Conservation (phyloP, 2,329 filamentous ascomycete genomes). For the Magnaporthiopsis poae region DNA sequence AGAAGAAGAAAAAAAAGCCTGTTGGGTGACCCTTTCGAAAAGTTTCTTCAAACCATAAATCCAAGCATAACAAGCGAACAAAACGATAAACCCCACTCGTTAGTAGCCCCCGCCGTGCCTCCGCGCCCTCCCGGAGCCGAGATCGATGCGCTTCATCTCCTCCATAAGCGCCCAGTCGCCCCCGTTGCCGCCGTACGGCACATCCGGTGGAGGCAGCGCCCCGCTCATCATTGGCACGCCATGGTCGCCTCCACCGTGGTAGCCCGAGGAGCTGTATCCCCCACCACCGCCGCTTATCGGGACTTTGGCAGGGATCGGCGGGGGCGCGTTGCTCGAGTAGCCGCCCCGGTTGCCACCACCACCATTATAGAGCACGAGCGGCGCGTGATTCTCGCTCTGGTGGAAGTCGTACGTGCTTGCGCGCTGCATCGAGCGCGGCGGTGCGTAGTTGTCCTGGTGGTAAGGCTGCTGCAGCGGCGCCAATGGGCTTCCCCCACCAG, state of each 20-base stretch:
- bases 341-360: constrained; percentile 21
- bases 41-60: neutral
- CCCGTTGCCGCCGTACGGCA: constrained; percentile 25
- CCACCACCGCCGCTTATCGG: constrained; percentile 44
- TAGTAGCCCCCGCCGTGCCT: constrained; percentile 27
- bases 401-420: constrained; percentile 38
- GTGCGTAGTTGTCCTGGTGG: constrained; percentile 36
- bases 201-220: constrained; percentile 15
- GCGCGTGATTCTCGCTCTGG: constrained; percentile 28
- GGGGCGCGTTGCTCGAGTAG: constrained; percentile 25
- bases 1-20: neutral
- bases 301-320: constrained; percentile 62
- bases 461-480: constrained; percentile 43
- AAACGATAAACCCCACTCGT: neutral
- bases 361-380: constrained; percentile 22
- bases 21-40: neutral
- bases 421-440: constrained; percentile 34
- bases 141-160: constrained; percentile 60
- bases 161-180: constrained; percentile 54
- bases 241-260: constrained; percentile 5
- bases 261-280: constrained; percentile 7
- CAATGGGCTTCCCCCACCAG: constrained; percentile 35
- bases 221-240: constrained; percentile 22
- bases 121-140: constrained; percentile 50
- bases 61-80: neutral